Percentiles rank a stretch among this genome's conserved stretches.
phyloP scores from a whole-genome alignment of 805 yeast genomes.

The Saccharomycopsis sp. region DNA sequence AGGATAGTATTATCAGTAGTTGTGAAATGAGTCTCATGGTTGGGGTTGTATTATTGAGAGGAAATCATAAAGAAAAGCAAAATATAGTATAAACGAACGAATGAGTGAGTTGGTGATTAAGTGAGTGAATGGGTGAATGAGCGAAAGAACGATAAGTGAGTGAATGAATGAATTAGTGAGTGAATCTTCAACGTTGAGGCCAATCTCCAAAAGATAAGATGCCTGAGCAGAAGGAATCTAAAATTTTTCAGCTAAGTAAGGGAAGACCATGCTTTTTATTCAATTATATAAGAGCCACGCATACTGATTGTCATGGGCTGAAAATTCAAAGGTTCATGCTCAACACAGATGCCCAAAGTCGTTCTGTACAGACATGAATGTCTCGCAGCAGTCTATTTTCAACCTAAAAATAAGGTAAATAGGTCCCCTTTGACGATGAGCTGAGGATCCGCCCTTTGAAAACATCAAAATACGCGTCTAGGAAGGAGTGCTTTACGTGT shows the following conservation, averaged over 20 bases:
- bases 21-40: background rate
- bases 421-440: background rate
- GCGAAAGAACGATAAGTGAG: background rate
- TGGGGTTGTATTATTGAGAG: background rate
- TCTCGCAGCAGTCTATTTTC: background rate
- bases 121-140: constrained; percentile 1
- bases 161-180: background rate
- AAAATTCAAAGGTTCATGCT: background rate
- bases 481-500: background rate
- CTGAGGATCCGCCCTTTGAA: background rate
- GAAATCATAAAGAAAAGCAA: background rate
- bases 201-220: background rate
- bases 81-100: background rate
- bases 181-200: background rate
- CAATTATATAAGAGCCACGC: background rate
- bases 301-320: background rate
- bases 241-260: background rate
- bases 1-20: constrained; percentile 1
- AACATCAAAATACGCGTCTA: background rate
- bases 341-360: background rate
- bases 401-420: background rate
- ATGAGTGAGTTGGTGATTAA: background rate
- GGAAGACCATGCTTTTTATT: background rate
- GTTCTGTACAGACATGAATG: background rate
- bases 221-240: background rate